These are phyloP conservation scores for Malassezia psittaci DNA, from an alignment of 1,284 basidiomycete species.

Conservation along the genomic window DNA sequence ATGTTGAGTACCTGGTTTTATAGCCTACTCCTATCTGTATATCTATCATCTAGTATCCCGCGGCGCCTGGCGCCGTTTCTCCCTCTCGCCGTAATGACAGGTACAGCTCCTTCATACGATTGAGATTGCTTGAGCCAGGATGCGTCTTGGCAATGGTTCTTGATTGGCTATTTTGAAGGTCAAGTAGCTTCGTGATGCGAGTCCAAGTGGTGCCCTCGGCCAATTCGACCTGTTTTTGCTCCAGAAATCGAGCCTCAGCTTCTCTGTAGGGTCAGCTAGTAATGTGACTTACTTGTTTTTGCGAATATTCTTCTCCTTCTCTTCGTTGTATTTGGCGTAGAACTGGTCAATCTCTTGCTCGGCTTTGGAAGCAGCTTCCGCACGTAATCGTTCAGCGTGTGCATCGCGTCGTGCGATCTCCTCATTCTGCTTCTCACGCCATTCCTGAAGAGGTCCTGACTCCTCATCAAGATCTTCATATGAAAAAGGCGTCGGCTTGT, in stretches of 20 bases:
- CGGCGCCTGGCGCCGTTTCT: conserved; percentile 41
- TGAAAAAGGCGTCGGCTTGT: conserved; percentile 11
- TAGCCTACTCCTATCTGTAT: background rate
- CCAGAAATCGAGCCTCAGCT: conserved; percentile 70
- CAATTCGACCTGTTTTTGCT: conserved; percentile 63
- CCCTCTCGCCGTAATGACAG: conserved; percentile 38
- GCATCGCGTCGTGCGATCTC: conserved; percentile 76
- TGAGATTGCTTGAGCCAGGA: conserved; percentile 76
- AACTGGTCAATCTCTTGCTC: conserved; percentile 90
- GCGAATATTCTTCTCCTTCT: conserved; percentile 83
- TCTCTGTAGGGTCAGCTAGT: conserved; percentile 64
- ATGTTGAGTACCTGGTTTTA: background rate
- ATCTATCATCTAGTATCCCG: conserved; percentile 28
- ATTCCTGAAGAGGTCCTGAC: conserved; percentile 51
- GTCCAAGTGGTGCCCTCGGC: conserved; percentile 91
- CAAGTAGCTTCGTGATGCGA: conserved; percentile 74
- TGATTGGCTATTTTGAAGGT: conserved; percentile 85
- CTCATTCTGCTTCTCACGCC: conserved; percentile 75
- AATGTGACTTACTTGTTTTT: conserved; percentile 62
- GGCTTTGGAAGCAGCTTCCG: conserved; percentile 77
- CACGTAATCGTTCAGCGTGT: conserved; percentile 64
- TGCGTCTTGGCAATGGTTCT: conserved; percentile 84
- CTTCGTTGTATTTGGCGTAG: conserved; percentile 82
- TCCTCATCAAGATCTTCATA: conserved; percentile 29
- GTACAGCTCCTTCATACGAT: conserved; percentile 64